Base-by-base conservation (phyloP, 1,139 yeast genomes). In the Hanseniaspora gamundiae region DNA sequence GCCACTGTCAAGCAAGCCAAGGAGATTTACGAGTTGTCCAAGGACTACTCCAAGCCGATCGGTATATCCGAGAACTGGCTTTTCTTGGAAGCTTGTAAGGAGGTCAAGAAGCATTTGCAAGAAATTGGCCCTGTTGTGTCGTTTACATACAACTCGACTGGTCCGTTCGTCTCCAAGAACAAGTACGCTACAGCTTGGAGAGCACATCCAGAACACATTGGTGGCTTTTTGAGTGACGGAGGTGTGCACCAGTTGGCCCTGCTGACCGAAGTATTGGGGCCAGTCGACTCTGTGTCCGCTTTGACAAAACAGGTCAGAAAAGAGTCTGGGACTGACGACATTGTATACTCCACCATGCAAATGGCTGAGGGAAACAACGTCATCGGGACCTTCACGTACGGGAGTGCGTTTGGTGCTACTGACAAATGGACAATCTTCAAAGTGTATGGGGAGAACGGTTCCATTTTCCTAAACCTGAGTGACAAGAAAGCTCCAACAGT, bases 211-310 rank as follows among this genome's bases (percentile, higher is more conserved):
- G 80, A 85, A 61, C 96, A 87, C 58, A 74, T 86, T 51, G 96
- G 96, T 47, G 96, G 96, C 0, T 86, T 71, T 63, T 69, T 87
- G 54, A 79, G 91, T 51, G 97, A 87, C 58, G 95, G 95, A 55
- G 96, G 96, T 59, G 97, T 87, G 13, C 97, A 87, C 64, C 95
- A 87, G 64, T 68, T 87, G 61, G 95, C 95, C 2, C 67, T 85
- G 39, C 72, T 87, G 54, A 85, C 94, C 9, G 86, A 76, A 49
- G 77, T 85, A n/a, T 69, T 87, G 48, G 95, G 96, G 42, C 69
- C 71, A 30, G 80, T 85, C 20, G 77, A 73, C 45, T 64, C 78
- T 3, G 74, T 86, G 31, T 71, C 82, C 47, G 94, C 84, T 9
- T 73, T 74, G 52, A 79, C 95, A 16, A 76, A 69, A 51, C 95